Base-by-base conservation (phyloP, 2,329 filamentous ascomycete genomes). In the Paraphaeosphaeria sporulosa region DNA sequence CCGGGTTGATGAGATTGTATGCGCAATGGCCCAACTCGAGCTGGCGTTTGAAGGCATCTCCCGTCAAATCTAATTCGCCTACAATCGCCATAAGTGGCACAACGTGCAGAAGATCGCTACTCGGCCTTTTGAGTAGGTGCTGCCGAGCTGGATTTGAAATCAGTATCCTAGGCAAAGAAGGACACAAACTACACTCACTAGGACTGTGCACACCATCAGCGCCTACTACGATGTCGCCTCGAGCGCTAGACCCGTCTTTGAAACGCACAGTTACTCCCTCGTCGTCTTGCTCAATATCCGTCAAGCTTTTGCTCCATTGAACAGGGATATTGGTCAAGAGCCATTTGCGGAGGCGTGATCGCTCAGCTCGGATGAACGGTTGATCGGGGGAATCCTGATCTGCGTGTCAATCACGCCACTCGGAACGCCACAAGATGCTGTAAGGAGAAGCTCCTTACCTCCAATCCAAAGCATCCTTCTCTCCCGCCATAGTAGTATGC, bases 181-280 rank as follows among this genome's bases (percentile, higher is more conserved):
- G n/a, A 19, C 3, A 38, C 30, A 4, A 32, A 27, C n/a, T 10
- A 4, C 2, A 54, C 58, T 4, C 57, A 60, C 58, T 47, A 32
- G 47, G 47, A 19, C 58, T 61, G 10, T 59, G 23, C 4, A 84
- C 81, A 0, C 84, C 84, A 59, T 86, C 84, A 0, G 83, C 83
- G 5, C 83, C 84, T 5, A 86, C 60, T 0, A 86, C 59, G 0
- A 86, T 61, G 59, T 86, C 30, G 4, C 80, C 83, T 3, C 72
- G 62, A 9, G 80, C 64, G 2, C 63, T 68, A 0, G 74, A 67
- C 0, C 83, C 84, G 34, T 83, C 76, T 15, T 79, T 77, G 0
- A 85, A 73, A 1, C 71, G 79, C 0, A 85, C 63, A 0, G 76
- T 70, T 27, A 79, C 77, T 25, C 76, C 76, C 40, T 78, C 72